Conservation (phyloP, 1,284 basidiomycete genomes). For the Sanguinoderma infundibulare region DNA sequence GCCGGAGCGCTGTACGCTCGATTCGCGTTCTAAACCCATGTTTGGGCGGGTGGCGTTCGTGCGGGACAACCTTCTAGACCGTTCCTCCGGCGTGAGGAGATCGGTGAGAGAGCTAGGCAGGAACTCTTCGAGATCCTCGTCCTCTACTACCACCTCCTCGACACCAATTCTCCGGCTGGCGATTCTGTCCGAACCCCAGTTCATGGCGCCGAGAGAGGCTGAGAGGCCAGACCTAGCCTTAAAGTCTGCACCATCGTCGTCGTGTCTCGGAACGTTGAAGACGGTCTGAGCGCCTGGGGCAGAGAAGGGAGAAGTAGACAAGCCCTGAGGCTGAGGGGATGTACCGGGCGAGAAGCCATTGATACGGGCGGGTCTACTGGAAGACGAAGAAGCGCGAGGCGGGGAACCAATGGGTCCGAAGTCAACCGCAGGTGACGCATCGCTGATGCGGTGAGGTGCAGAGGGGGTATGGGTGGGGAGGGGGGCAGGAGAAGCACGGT, state of each 20-base stretch:
- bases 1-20: constrained; percentile 30
- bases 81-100: constrained; percentile 84
- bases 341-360: constrained; percentile 54
- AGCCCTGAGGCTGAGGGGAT: constrained; percentile 46
- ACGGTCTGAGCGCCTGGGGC: constrained; percentile 65
- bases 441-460: constrained; percentile 42
- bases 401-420: constrained; percentile 82
- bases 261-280: constrained; percentile 51
- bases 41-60: constrained; percentile 51
- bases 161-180: constrained; percentile 23
- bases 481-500: constrained; percentile 36
- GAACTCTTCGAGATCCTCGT: constrained; percentile 86
- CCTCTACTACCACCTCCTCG: constrained; percentile 57
- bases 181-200: constrained; percentile 35
- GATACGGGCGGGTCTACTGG: constrained; percentile 38
- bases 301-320: constrained; percentile 69
- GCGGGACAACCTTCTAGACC: constrained; percentile 76
- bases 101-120: constrained; percentile 87
- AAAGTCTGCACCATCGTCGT: constrained; percentile 38
- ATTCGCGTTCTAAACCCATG: constrained; percentile 25
- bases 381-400: constrained; percentile 50
- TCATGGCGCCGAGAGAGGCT: constrained; percentile 50
- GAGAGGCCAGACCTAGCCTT: constrained; percentile 45
- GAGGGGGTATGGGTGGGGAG: constrained; percentile 58
- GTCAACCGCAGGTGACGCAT: constrained; percentile 45